phyloP scores from a whole-genome alignment of 129 eudicot species.

The Cynara cardunculus region DNA sequence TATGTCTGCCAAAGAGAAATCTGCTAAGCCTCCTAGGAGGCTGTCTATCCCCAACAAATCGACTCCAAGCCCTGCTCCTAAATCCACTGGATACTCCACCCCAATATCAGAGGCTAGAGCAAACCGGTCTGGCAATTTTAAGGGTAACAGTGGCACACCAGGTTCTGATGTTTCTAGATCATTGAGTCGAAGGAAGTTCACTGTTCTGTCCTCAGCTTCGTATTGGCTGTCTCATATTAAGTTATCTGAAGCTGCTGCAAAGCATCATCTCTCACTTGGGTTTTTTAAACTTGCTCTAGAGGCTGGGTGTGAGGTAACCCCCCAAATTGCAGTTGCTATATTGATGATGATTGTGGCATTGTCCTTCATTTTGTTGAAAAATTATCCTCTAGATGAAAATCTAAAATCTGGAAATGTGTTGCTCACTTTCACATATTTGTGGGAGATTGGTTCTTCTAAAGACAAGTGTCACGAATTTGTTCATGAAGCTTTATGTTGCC shows the following conservation, averaged over 20 bases:
- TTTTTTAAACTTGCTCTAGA: constrained; percentile 88
- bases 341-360: background rate
- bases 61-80: constrained; percentile 56
- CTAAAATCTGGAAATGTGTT: background rate
- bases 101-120: constrained; percentile 77
- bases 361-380: background rate
- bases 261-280: constrained; percentile 79
- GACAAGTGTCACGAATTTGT: background rate
- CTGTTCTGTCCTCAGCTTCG: constrained; percentile 65
- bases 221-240: constrained; percentile 92
- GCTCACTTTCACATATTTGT: background rate
- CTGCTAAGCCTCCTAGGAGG: constrained; percentile 88
- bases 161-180: constrained; percentile 66
- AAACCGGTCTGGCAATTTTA: constrained; percentile 35
- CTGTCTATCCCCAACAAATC: constrained; percentile 69
- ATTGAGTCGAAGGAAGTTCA: constrained; percentile 51
- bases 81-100: constrained; percentile 44
- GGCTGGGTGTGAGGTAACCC: constrained; percentile 82
- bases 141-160: constrained; percentile 50
- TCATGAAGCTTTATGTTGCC: no score
- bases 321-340: background rate
- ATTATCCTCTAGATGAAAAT: background rate
- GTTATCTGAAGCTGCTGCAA: constrained; percentile 80
- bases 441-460: background rate
- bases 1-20: constrained; percentile 68